Conservation (phyloP, 1,284 basidiomycete species). For the Malassezia obtusa region DNA sequence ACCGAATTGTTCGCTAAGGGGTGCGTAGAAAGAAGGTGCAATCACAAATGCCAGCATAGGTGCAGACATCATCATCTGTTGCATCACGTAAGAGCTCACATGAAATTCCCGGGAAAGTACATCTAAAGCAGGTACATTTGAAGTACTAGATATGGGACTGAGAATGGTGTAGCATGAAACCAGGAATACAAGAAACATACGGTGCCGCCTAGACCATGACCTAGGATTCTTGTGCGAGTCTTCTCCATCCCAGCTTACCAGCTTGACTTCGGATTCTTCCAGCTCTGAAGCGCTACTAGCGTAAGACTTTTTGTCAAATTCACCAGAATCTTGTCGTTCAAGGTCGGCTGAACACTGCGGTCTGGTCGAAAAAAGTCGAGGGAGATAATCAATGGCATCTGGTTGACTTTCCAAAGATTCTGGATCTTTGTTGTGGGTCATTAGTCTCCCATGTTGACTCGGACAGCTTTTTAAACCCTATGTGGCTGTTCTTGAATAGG, state of each 20-base stretch:
- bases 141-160: conserved; percentile 7
- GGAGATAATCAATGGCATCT: too few species aligned
- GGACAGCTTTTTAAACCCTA: too few species aligned
- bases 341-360: too few species aligned
- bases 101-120: neutral
- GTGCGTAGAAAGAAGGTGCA: conserved; percentile 4
- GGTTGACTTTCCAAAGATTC: too few species aligned
- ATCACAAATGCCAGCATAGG: conserved; percentile 8
- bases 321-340: too few species aligned
- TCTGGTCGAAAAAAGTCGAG: too few species aligned
- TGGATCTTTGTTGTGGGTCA: too few species aligned
- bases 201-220: neutral
- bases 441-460: too few species aligned
- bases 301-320: too few species aligned
- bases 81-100: neutral
- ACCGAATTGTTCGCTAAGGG: conserved; percentile 10
- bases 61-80: conserved; percentile 13
- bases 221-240: conserved; percentile 10
- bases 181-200: neutral
- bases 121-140: conserved; percentile 10
- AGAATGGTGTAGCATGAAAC: conserved; percentile 10
- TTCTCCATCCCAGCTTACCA: conserved; percentile 1
- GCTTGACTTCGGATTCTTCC: too few species aligned
- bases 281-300: too few species aligned
- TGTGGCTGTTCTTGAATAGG: too few species aligned